Evolutionary conservation across 176 grass and related monocot species (phyloP).

Genomic region (Cenchrus americanus): DNA sequence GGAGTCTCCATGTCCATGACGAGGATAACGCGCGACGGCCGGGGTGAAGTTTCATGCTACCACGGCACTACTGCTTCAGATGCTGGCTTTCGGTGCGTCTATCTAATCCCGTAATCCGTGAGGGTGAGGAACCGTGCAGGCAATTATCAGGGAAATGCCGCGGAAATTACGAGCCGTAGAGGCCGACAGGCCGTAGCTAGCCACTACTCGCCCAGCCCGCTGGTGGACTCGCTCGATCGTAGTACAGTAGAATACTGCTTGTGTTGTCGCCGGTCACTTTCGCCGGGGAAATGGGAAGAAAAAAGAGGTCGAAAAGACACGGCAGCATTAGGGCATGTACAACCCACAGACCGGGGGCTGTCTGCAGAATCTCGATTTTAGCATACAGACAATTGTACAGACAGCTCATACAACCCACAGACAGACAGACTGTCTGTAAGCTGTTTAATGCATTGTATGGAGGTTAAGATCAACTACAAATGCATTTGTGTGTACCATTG

Average conservation of each 20-base stretch:
- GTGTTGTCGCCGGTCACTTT: constrained; percentile 26
- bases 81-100: neutral
- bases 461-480: no score
- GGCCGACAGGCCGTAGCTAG: no score
- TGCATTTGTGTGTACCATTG: no score
- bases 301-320: neutral
- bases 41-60: neutral
- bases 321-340: no score
- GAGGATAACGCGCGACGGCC: neutral
- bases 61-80: neutral
- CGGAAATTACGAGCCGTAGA: neutral
- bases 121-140: neutral
- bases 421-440: no score
- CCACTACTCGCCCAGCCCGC: no score
- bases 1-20: neutral
- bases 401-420: no score
- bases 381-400: no score
- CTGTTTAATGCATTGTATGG: no score
- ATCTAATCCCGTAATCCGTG: neutral
- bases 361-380: no score
- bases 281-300: neutral
- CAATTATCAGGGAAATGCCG: neutral
- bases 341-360: no score
- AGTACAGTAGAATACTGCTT: no score
- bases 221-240: neutral